phyloP scores from a whole-genome alignment of 192 early-diverging fungal genomes.

The Podila verticillata region DNA sequence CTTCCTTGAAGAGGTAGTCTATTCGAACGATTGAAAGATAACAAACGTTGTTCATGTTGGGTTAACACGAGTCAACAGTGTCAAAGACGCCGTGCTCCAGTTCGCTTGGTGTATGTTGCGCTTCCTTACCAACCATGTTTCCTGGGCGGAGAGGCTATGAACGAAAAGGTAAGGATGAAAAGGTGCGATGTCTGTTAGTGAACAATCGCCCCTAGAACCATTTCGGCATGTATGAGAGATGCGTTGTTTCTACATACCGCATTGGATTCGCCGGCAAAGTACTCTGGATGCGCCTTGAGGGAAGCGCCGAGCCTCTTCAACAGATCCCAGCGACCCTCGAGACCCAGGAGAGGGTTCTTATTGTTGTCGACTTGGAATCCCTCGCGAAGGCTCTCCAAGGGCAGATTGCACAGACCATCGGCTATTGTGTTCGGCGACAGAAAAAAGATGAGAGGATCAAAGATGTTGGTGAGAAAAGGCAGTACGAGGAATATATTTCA shows the following conservation, averaged over 20 bases:
- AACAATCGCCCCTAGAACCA: no score
- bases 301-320: conserved; percentile 72
- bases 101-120: background rate
- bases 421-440: conserved; percentile 38
- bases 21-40: no score
- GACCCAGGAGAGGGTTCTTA: conserved; percentile 83
- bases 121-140: conserved; percentile 71
- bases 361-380: conserved; percentile 82
- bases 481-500: no score
- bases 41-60: background rate
- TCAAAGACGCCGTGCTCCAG: no score
- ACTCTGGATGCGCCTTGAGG: conserved; percentile 59
- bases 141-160: conserved; percentile 74
- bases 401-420: conserved; percentile 60
- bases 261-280: conserved; percentile 61
- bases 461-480: background rate
- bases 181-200: no score
- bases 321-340: conserved; percentile 78
- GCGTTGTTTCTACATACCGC: conserved; percentile 36
- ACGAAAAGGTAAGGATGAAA: background rate
- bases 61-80: background rate
- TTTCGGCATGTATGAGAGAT: background rate
- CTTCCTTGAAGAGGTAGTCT: conserved; percentile 74
- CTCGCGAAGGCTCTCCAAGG: conserved; percentile 55
- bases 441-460: background rate